Evolutionary conservation across 495 filamentous ascomycete species (phyloP).

Genomic region (Xylaria longipes): DNA sequence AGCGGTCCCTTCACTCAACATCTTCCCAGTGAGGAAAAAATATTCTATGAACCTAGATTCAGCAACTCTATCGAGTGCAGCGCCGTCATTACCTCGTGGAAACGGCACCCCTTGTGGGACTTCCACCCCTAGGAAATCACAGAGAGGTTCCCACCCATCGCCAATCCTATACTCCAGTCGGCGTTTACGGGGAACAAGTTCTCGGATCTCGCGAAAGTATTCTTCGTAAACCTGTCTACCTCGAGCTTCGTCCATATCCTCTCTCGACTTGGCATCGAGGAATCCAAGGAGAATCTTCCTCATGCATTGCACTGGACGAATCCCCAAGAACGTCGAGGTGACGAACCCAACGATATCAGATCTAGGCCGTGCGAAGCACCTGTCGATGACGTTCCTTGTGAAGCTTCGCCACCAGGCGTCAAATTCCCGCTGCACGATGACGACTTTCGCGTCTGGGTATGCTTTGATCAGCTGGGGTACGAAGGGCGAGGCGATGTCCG

Average conservation of each 20-base stretch:
- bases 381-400: conserved; percentile 16
- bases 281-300: conserved; percentile 1
- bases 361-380: not conserved
- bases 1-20: not conserved
- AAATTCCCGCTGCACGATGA: conserved; percentile 47
- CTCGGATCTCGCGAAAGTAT: conserved; percentile 28
- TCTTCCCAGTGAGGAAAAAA: not conserved
- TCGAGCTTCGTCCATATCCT: not conserved
- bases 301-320: not conserved
- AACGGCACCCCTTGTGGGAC: conserved; percentile 32
- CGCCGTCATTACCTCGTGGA: conserved; percentile 25
- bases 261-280: not conserved
- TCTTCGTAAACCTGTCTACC: conserved; percentile 8
- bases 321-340: not conserved
- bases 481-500: conserved; percentile 47
- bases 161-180: conserved; percentile 52
- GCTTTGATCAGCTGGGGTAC: conserved; percentile 46
- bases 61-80: conserved; percentile 3
- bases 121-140: conserved; percentile 43
- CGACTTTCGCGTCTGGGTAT: conserved; percentile 56
- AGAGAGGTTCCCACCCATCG: conserved; percentile 57
- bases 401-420: conserved; percentile 48
- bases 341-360: not conserved
- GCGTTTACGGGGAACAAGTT: conserved; percentile 40
- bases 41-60: not conserved